Percentiles rank a stretch among this genome's conserved stretches.
Conservation (phyloP, 2,329 filamentous ascomycete genomes). For the Cladophialophora immunda region DNA sequence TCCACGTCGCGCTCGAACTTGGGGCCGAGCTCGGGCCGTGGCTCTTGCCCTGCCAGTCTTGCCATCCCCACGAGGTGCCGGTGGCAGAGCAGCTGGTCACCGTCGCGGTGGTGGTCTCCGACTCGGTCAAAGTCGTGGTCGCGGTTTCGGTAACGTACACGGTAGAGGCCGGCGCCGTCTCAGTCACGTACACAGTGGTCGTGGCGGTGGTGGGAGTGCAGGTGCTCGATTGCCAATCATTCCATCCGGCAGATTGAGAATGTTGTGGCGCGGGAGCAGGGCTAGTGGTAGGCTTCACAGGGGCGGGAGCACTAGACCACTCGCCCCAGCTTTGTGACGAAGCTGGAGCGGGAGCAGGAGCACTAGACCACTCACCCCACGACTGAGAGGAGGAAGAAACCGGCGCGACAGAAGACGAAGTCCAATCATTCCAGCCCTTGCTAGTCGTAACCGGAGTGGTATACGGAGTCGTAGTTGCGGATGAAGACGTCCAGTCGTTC, state of each 20-base stretch:
- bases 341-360: neutral
- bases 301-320: too few relatives aligned
- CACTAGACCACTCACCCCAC: neutral
- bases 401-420: neutral
- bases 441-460: neutral
- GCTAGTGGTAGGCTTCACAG: too few relatives aligned
- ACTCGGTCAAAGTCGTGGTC: neutral
- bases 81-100: conserved; percentile 9
- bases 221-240: conserved; percentile 17
- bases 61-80: neutral
- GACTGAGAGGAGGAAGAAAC: neutral
- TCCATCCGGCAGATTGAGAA: conserved; percentile 11
- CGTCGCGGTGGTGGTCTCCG: conserved; percentile 6
- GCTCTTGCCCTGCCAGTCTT: conserved; percentile 6
- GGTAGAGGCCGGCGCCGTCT: neutral
- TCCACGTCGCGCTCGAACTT: conserved; percentile 14
- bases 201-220: conserved; percentile 12
- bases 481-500: conserved; percentile 10
- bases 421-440: conserved; percentile 19
- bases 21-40: neutral
- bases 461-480: neutral
- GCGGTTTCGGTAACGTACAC: conserved; percentile 23
- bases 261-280: conserved; percentile 5
- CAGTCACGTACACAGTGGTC: conserved; percentile 16
- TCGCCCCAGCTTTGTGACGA: too few relatives aligned